These are phyloP conservation scores for Sphaerosporella brunnea DNA, from an alignment of 495 filamentous ascomycete species.

Conservation along the genomic window DNA sequence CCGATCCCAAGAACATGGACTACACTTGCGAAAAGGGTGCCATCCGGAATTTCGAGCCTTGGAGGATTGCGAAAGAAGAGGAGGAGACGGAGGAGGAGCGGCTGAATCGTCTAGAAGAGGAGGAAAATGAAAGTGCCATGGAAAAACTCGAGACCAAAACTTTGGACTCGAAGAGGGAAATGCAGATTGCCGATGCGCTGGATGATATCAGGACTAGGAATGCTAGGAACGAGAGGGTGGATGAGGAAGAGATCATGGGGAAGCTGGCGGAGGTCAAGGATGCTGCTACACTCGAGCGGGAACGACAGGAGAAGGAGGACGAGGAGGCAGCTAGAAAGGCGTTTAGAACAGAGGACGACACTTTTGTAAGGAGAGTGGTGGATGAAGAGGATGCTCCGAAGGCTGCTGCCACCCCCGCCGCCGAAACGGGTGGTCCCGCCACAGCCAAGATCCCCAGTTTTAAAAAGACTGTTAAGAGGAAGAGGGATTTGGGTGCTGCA, in stretches of 20 bases:
- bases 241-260: slow-evolving; percentile 38
- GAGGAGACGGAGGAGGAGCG: slow-evolving; percentile 84
- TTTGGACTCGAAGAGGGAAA: slow-evolving; percentile 83
- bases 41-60: slow-evolving; percentile 83
- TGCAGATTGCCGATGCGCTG: slow-evolving; percentile 89
- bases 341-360: slow-evolving; percentile 38
- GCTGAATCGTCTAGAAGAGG: slow-evolving; percentile 64
- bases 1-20: slow-evolving; percentile 87
- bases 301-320: slow-evolving; percentile 59
- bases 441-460: slow-evolving; percentile 58
- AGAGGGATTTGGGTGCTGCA: slow-evolving; percentile 52
- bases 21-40: slow-evolving; percentile 77
- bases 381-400: too few species aligned
- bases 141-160: slow-evolving; percentile 67
- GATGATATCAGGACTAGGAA: slow-evolving; percentile 90
- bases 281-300: slow-evolving; percentile 38
- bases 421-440: too few species aligned
- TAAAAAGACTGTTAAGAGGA: slow-evolving; percentile 62
- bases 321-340: slow-evolving; percentile 68
- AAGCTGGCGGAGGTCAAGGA: slow-evolving; percentile 33
- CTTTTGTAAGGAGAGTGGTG: slow-evolving; percentile 30
- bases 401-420: slow-evolving; percentile 21
- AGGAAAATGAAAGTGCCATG: slow-evolving; percentile 58
- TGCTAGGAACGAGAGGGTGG: slow-evolving; percentile 61
- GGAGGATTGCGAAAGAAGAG: slow-evolving; percentile 44